These are phyloP conservation scores for Fusarium sp. DNA, from an alignment of 2,329 filamentous ascomycete genomes.

Conservation along the genomic window DNA sequence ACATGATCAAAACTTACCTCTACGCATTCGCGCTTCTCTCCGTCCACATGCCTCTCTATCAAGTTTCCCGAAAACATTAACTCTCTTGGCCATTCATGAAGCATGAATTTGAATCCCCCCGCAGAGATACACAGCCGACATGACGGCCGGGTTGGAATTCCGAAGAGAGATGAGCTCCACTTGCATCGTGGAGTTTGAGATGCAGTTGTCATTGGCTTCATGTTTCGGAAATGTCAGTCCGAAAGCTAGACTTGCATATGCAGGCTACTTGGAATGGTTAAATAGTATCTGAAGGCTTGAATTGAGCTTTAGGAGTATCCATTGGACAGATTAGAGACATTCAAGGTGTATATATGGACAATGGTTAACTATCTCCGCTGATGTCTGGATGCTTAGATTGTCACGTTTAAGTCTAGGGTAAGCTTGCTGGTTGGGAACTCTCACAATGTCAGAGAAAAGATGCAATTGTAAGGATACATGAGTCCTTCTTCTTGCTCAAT, in stretches of 20 bases:
- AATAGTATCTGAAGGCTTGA: background rate
- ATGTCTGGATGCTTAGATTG: background rate
- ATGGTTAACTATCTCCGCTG: background rate
- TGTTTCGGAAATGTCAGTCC: background rate
- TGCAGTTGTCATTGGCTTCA: background rate
- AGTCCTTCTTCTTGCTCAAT: no score
- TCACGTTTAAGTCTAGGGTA: background rate
- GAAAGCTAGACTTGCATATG: background rate
- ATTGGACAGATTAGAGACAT: background rate
- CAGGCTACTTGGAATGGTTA: conserved; percentile 52
- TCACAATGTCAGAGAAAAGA: no score
- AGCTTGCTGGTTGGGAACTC: no score
- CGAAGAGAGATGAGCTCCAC: background rate
- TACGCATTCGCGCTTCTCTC: background rate
- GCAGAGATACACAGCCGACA: background rate
- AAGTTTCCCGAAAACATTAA: background rate
- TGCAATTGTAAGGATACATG: no score
- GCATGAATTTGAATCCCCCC: background rate
- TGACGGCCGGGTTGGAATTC: background rate
- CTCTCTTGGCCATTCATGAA: background rate
- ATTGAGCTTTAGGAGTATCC: background rate
- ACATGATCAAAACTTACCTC: background rate
- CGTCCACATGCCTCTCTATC: background rate
- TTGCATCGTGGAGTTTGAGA: background rate
- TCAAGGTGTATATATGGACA: background rate